Percentiles rank a stretch among this genome's conserved stretches.
Evolutionary conservation across 768 basidiomycete species (phyloP).

Genomic region (Rubroboletus satanas): DNA sequence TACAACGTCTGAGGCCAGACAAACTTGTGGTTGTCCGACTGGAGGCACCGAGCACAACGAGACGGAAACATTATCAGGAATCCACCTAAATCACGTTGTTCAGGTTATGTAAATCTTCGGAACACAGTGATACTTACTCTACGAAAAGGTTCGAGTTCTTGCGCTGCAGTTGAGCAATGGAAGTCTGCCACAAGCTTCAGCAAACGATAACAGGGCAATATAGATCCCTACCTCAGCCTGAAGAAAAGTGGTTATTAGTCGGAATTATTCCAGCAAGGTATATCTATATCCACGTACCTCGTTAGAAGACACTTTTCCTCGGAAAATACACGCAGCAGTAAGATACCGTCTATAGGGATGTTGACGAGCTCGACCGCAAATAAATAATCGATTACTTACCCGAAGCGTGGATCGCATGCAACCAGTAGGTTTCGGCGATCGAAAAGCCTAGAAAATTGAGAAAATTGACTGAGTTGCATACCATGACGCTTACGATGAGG

Average conservation of each 20-base stretch:
- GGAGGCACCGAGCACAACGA: constrained; percentile 81
- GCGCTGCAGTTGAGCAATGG: constrained; percentile 68
- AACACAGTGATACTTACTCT: constrained; percentile 47
- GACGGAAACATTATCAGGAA: constrained; percentile 86
- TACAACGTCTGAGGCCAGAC: constrained; percentile 11
- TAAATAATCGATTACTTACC: constrained; percentile 37
- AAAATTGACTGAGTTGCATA: neutral
- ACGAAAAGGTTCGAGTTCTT: constrained; percentile 76
- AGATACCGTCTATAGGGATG: constrained; percentile 61
- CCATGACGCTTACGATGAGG: constrained; percentile 53
- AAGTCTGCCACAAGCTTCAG: constrained; percentile 42
- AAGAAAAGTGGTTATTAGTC: constrained; percentile 9
- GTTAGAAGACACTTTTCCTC: constrained; percentile 74
- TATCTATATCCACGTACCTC: constrained; percentile 52
- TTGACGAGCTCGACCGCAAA: neutral
- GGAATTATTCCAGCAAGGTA: neutral
- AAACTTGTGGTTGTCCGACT: constrained; percentile 67
- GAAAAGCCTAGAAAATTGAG: constrained; percentile 52
- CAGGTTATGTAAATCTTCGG: neutral
- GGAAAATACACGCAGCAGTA: constrained; percentile 84
- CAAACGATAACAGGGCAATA: constrained; percentile 1
- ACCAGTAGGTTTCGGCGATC: constrained; percentile 78
- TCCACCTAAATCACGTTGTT: constrained; percentile 54
- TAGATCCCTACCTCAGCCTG: constrained; percentile 49
- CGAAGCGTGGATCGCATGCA: constrained; percentile 75